Conservation (phyloP, 108 stramenopile species). For the Pseudonitzschia multistriata region DNA sequence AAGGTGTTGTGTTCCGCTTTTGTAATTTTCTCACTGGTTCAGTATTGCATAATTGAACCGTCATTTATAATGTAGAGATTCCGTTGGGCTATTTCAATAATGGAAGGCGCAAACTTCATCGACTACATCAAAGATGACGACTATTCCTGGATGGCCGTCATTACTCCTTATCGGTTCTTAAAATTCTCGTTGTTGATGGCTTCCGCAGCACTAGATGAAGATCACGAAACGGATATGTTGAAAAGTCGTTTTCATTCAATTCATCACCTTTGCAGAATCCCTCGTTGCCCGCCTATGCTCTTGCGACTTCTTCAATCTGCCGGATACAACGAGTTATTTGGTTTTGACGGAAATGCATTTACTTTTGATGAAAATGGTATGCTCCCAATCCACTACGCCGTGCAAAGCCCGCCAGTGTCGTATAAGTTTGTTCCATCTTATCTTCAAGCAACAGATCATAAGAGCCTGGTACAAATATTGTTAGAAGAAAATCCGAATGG, state of each 20-base stretch:
- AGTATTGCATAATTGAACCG: not conserved
- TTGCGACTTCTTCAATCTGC: slow-evolving; percentile 15
- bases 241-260: not conserved
- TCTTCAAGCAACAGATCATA: not conserved
- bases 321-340: not conserved
- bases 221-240: not conserved
- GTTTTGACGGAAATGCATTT: slow-evolving; percentile 4
- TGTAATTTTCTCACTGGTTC: not conserved
- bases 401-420: slow-evolving; percentile 4
- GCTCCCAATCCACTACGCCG: slow-evolving; percentile 31
- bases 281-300: slow-evolving; percentile 33
- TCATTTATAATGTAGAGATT: slow-evolving; percentile 6
- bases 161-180: slow-evolving; percentile 27
- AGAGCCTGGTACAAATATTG: slow-evolving; percentile 14
- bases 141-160: slow-evolving; percentile 34
- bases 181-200: slow-evolving; percentile 26
- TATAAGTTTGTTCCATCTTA: slow-evolving; percentile 13
- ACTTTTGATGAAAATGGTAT: slow-evolving; percentile 20
- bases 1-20: not conserved
- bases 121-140: slow-evolving; percentile 13
- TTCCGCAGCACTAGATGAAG: not conserved
- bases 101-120: slow-evolving; percentile 10
- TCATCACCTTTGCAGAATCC: slow-evolving; percentile 26
- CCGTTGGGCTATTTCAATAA: slow-evolving; percentile 33
- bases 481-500: slow-evolving; percentile 12